phyloP scores from a whole-genome alignment of 2,329 filamentous ascomycete species.

The Pseudopithomyces maydicus region DNA sequence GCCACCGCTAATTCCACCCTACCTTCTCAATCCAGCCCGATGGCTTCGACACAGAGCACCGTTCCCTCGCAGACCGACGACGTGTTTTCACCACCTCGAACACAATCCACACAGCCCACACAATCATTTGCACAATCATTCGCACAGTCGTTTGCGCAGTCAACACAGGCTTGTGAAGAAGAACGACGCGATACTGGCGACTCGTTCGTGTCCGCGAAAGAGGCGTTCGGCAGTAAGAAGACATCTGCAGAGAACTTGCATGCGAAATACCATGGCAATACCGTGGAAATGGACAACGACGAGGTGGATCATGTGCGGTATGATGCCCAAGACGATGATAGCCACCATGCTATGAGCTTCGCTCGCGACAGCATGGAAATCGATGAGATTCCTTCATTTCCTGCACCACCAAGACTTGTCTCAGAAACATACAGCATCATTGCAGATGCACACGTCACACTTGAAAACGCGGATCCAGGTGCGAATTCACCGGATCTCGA shows the following conservation, averaged over 20 bases:
- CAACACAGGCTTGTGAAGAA: conserved; percentile 24
- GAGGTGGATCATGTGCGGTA: conserved; percentile 26
- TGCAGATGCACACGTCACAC: conserved; percentile 38
- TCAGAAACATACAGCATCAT: conserved; percentile 40
- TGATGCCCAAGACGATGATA: conserved; percentile 29
- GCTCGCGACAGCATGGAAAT: conserved; percentile 22
- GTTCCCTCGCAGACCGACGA: conserved; percentile 29
- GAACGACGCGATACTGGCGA: conserved; percentile 45
- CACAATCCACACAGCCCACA: conserved; percentile 41
- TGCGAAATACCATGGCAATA: conserved; percentile 25
- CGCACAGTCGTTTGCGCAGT: conserved; percentile 31
- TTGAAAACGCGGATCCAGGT: conserved; percentile 30
- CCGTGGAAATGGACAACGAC: conserved; percentile 41
- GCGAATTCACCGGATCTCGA: conserved; percentile 30
- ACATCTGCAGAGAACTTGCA: conserved; percentile 32
- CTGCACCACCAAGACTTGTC: conserved; percentile 24
- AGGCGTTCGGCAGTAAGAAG: conserved; percentile 44
- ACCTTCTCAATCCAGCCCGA: conserved; percentile 17
- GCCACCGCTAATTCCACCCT: conserved; percentile 36
- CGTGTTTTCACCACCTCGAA: conserved; percentile 37
- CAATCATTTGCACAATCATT: conserved; percentile 34
- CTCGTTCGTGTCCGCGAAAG: conserved; percentile 56
- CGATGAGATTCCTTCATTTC: conserved; percentile 22
- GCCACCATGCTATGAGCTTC: conserved; percentile 27
- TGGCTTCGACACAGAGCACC: conserved; percentile 37